A percentile compares a stretch with the other conserved stretches of the same genome.
Evolutionary conservation across 148 eudicot species (phyloP).

Genomic region (Euryodendron excelsum): DNA sequence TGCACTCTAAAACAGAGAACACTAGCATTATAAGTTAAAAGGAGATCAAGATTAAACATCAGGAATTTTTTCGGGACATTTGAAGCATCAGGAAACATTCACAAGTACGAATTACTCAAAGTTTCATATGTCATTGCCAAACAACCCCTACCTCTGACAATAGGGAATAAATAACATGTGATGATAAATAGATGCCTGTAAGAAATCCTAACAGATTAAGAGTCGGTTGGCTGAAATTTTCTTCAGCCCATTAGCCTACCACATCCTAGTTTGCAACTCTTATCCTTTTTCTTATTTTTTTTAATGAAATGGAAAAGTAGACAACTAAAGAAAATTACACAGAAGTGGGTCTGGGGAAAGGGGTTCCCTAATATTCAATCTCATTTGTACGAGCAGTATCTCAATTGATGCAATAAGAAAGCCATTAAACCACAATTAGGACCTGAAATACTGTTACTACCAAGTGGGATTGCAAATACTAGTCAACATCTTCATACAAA

Average conservation of each 20-base stretch:
- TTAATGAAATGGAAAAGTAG: too few relatives aligned
- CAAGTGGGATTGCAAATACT: background rate
- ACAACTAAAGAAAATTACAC: too few relatives aligned
- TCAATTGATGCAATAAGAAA: background rate
- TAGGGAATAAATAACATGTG: background rate
- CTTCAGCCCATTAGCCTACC: constrained; percentile 1
- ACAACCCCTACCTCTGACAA: background rate
- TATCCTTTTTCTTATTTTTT: too few relatives aligned
- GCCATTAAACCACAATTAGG: background rate
- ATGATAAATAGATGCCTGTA: background rate
- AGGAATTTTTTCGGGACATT: background rate
- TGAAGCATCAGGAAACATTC: background rate
- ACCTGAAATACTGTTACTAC: background rate
- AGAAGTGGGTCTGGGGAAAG: too few relatives aligned
- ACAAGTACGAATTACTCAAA: background rate
- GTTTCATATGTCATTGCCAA: background rate
- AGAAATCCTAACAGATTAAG: background rate
- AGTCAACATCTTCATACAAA: background rate
- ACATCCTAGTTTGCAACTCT: background rate
- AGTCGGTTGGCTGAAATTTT: background rate
- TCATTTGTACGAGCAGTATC: too few relatives aligned
- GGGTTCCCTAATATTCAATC: too few relatives aligned
- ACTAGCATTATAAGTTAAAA: background rate
- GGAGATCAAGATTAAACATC: background rate
- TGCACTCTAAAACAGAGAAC: background rate